Conservation (phyloP, 768 basidiomycete species). For the Lactarius indigo region DNA sequence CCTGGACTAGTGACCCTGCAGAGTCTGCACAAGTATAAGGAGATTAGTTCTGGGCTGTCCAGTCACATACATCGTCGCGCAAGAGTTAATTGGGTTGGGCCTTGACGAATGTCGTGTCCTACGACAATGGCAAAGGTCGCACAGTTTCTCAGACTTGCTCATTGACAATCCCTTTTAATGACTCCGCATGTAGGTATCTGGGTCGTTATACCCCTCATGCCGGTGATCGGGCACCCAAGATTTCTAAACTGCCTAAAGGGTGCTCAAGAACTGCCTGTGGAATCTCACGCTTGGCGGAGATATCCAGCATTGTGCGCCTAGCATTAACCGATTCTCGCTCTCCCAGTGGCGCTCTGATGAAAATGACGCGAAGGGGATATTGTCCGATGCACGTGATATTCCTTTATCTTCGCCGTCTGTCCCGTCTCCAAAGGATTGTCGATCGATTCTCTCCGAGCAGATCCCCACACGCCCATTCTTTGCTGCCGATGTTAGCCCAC, state of each 20-base stretch:
- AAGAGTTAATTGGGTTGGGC: neutral
- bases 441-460: slow-evolving; percentile 5
- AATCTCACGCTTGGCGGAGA: neutral
- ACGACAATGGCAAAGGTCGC: neutral
- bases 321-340: neutral
- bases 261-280: too few relatives aligned
- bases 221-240: too few relatives aligned
- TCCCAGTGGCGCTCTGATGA: neutral
- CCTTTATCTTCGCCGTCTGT: neutral
- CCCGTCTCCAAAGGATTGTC: neutral
- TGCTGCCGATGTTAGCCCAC: slow-evolving; percentile 6
- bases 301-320: neutral
- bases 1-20: neutral
- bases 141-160: neutral
- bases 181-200: too few relatives aligned
- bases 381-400: neutral
- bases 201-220: too few relatives aligned
- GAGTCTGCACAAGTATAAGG: neutral
- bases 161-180: too few relatives aligned
- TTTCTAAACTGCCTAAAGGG: too few relatives aligned
- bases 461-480: slow-evolving; percentile 13
- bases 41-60: neutral
- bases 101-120: neutral
- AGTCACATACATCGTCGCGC: neutral
- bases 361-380: neutral